Evolutionary conservation across 306 rosid genomes (phyloP).

Genomic region (Prunus davidiana): DNA sequence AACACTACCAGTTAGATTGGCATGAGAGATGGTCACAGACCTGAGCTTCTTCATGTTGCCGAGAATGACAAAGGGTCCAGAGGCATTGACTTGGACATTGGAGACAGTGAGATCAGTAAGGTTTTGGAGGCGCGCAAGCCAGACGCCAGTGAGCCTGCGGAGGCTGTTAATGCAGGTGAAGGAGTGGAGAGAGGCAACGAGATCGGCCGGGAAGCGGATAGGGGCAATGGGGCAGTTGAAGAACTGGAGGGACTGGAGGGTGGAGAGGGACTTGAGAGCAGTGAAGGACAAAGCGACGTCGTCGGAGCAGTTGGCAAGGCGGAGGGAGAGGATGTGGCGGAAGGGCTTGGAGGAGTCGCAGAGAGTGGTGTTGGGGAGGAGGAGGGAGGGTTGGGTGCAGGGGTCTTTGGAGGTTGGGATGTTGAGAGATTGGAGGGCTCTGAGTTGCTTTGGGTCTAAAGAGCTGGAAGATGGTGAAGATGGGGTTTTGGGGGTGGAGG

Average conservation of each 20-base stretch:
- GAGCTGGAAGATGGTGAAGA: slow-evolving; percentile 30
- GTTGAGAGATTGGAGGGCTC: slow-evolving; percentile 85
- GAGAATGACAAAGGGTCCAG: slow-evolving; percentile 77
- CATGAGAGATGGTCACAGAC: slow-evolving; percentile 59
- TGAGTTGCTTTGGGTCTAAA: slow-evolving; percentile 82
- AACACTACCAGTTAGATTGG: slow-evolving; percentile 70
- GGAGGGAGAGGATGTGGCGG: slow-evolving; percentile 72
- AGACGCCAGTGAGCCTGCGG: slow-evolving; percentile 63
- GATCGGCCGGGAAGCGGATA: slow-evolving; percentile 73
- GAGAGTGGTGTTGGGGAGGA: slow-evolving; percentile 47
- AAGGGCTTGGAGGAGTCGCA: slow-evolving; percentile 77
- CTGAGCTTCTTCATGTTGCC: slow-evolving; percentile 64
- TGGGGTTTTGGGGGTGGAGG: not conserved
- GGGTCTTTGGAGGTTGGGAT: slow-evolving; percentile 83
- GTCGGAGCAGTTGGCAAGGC: slow-evolving; percentile 69
- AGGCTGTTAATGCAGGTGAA: slow-evolving; percentile 67
- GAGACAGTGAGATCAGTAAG: slow-evolving; percentile 78
- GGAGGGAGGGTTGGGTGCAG: slow-evolving; percentile 50
- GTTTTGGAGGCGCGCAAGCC: slow-evolving; percentile 76
- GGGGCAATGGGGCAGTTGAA: slow-evolving; percentile 81
- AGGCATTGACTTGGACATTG: slow-evolving; percentile 44
- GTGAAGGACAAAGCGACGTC: slow-evolving; percentile 80
- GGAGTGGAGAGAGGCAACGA: slow-evolving; percentile 62
- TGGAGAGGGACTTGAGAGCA: slow-evolving; percentile 85
- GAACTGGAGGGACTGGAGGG: slow-evolving; percentile 69